phyloP scores from a whole-genome alignment of 345 rosid species.

The Arabis alpina region DNA sequence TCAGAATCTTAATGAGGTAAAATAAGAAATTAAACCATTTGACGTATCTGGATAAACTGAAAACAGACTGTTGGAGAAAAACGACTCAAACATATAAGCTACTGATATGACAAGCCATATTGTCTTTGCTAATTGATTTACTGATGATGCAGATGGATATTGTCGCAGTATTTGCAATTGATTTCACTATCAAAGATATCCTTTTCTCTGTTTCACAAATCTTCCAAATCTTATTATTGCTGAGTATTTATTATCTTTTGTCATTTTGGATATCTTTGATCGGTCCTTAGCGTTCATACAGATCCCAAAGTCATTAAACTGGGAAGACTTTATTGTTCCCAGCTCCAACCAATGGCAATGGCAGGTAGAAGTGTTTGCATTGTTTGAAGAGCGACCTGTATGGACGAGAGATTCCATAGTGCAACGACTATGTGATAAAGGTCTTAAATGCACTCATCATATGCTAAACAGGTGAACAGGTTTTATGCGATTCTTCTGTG shows the following conservation, averaged over 20 bases:
- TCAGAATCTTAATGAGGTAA: constrained; percentile 62
- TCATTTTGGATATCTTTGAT: constrained; percentile 28
- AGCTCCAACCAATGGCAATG: constrained; percentile 71
- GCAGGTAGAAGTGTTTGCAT: constrained; percentile 73
- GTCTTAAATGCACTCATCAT: constrained; percentile 59
- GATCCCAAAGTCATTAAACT: constrained; percentile 78
- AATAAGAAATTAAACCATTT: constrained; percentile 8
- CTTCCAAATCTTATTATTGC: constrained; percentile 4
- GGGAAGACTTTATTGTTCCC: constrained; percentile 60
- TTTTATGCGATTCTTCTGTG: not conserved
- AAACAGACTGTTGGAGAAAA: too few species aligned
- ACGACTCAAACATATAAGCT: not conserved
- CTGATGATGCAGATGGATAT: constrained; percentile 61
- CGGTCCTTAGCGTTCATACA: constrained; percentile 69
- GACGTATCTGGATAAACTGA: not conserved
- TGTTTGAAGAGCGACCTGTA: constrained; percentile 87
- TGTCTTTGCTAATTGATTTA: constrained; percentile 17
- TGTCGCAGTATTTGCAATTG: constrained; percentile 78
- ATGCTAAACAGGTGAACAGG: constrained; percentile 68
- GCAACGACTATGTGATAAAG: constrained; percentile 68
- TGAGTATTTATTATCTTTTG: too few species aligned
- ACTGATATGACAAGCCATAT: too few species aligned
- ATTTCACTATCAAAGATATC: constrained; percentile 86
- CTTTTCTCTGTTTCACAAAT: constrained; percentile 42
- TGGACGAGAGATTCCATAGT: constrained; percentile 81